Percentiles rank a stretch among this genome's conserved stretches.
Conservation (phyloP, 331 rosid species). For the Telfairia occidentalis region DNA sequence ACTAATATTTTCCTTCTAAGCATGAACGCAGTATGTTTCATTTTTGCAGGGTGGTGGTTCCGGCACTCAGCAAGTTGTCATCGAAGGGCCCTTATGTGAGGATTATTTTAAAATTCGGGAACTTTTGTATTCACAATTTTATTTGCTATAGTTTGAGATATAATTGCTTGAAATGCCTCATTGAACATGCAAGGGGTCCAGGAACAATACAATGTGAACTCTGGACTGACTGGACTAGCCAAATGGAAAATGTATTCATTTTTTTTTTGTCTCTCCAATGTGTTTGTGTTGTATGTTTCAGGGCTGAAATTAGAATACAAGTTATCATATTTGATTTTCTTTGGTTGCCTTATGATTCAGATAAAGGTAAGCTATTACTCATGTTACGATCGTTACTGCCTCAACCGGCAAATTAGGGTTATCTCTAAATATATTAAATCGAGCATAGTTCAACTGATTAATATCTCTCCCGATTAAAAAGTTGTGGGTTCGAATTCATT, state of each 20-base stretch:
- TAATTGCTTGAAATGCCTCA: background rate
- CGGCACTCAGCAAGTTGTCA: constrained; percentile 80
- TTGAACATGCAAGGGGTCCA: background rate
- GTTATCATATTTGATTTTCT: background rate
- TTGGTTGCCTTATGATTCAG: background rate
- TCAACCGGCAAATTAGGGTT: background rate
- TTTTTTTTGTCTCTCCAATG: background rate
- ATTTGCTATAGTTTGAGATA: constrained; percentile 43
- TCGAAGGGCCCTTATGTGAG: constrained; percentile 87
- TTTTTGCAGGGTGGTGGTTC: constrained; percentile 66
- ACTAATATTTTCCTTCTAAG: background rate
- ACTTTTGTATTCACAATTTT: constrained; percentile 70
- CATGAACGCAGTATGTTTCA: background rate
- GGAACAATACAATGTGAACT: background rate
- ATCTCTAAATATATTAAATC: background rate
- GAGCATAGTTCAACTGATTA: too few species aligned
- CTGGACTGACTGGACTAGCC: too few species aligned
- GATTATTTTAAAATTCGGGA: constrained; percentile 80
- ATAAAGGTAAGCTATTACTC: background rate
- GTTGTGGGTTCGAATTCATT: too few species aligned
- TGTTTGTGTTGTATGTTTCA: background rate
- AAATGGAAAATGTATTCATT: background rate
- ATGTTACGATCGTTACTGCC: background rate
- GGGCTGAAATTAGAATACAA: background rate
- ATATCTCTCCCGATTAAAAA: too few species aligned